Base-by-base conservation (phyloP, 768 basidiomycete genomes). In the Suillus fuscotomentosus region DNA sequence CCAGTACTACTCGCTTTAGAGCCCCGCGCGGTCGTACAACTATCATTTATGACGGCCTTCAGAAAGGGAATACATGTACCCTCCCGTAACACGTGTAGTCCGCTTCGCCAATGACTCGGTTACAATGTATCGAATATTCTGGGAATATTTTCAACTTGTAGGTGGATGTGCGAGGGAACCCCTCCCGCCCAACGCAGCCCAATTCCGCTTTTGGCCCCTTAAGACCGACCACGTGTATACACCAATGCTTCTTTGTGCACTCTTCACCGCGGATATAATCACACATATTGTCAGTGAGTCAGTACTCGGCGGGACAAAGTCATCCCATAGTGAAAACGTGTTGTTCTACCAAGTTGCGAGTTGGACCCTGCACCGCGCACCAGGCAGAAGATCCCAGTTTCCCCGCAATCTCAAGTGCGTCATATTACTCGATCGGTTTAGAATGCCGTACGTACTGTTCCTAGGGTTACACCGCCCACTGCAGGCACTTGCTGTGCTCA, bases 261-360 rank as follows among this genome's bases (percentile, higher is more conserved):
- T 24, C 39, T 57, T 59, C n/a, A 59, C 57, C 57, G 57, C 57
- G 57, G 57, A 59, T 59, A 59, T 59, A 59, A 59, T 59, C 20
- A 27, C 11, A 59, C 24, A 31, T 6, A 31, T 31, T 31, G 24
- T 24, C 39, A 22, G 24, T 17, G 14, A 39, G 24, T 59, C 57
- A 7, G 42, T 39, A 59, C 57, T 42, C 41, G 24, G 57, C 42
- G 57, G 57, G 57, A 59, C 27, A 59, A 27, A 1, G 13, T 1
- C 6, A 59, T 59, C 11, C 57, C 39, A 54, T 31, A 27, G 57
- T 59, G 57, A 59, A 41, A 59, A 41, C 5, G 3, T 22, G 22
- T 31, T 31, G 1, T 31, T 31, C 31, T 31, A 31, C 5, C 31
- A 31, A 31, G 31, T 31, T 31, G 31, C 5, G 31, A 0, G 31